Evolutionary conservation across 345 rosid species (phyloP).

Genomic region (Brassica napus): Da-Ae NC_063435.1:1589501-1590000

Average conservation of each 20-base stretch:
- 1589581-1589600: slow-evolving; percentile 57
- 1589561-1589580: slow-evolving; percentile 58
- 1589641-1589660: slow-evolving; percentile 27
- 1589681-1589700: slow-evolving; percentile 71
- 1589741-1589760: slow-evolving; percentile 26
- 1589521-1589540: slow-evolving; percentile 66
- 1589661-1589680: slow-evolving; percentile 60
- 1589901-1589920: slow-evolving; percentile 52
- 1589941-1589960: slow-evolving; percentile 40
- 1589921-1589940: slow-evolving; percentile 43
- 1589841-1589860: slow-evolving; percentile 65
- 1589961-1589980: slow-evolving; percentile 44
- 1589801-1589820: slow-evolving; percentile 82
- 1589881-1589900: slow-evolving; percentile 51
- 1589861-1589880: slow-evolving; percentile 64
- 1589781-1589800: slow-evolving; percentile 66
- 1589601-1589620: slow-evolving; percentile 56
- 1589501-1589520: slow-evolving; percentile 64
- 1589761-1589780: slow-evolving; percentile 57
- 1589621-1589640: slow-evolving; percentile 45
- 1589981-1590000: slow-evolving; percentile 42
- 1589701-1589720: slow-evolving; percentile 64
- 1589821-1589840: slow-evolving; percentile 63
- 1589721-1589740: slow-evolving; percentile 48
- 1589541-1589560: slow-evolving; percentile 52